These are phyloP conservation scores for Nemania serpens DNA, from an alignment of 2,329 filamentous ascomycete species.

Conservation along the genomic window DNA sequence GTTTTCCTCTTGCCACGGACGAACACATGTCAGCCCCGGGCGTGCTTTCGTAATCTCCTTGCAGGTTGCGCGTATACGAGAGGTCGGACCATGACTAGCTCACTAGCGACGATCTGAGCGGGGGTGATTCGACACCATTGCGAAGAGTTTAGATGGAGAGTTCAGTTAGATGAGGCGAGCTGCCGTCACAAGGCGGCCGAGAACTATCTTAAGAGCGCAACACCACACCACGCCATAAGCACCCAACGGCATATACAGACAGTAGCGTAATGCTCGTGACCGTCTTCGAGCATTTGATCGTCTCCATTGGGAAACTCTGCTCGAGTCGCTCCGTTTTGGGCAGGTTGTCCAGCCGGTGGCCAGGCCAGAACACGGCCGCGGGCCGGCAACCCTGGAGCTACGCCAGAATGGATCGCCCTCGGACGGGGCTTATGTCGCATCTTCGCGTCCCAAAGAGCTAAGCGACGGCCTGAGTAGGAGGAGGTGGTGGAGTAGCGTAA, in stretches of 20 bases:
- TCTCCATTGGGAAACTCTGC: background rate
- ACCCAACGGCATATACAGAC: no score
- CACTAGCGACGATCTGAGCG: background rate
- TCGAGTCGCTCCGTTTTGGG: slow-evolving; percentile 7
- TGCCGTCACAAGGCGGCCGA: background rate
- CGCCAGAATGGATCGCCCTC: background rate
- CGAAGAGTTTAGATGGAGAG: background rate
- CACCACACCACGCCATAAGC: no score
- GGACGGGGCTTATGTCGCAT: background rate
- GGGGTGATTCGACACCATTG: background rate
- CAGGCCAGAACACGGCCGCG: background rate
- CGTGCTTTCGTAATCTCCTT: background rate
- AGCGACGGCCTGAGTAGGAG: background rate
- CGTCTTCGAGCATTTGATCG: background rate
- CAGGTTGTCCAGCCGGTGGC: background rate
- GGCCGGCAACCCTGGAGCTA: slow-evolving; percentile 11
- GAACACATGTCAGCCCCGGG: background rate
- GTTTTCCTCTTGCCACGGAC: background rate
- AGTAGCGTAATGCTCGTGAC: background rate
- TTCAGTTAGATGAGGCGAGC: background rate
- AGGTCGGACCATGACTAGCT: background rate
- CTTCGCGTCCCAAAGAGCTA: background rate
- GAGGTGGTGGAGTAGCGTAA: no score
- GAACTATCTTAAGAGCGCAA: background rate
- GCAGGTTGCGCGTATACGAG: background rate